Base-by-base conservation (phyloP, 75 land plant genomes). In the Pinus albicaulis region DNA sequence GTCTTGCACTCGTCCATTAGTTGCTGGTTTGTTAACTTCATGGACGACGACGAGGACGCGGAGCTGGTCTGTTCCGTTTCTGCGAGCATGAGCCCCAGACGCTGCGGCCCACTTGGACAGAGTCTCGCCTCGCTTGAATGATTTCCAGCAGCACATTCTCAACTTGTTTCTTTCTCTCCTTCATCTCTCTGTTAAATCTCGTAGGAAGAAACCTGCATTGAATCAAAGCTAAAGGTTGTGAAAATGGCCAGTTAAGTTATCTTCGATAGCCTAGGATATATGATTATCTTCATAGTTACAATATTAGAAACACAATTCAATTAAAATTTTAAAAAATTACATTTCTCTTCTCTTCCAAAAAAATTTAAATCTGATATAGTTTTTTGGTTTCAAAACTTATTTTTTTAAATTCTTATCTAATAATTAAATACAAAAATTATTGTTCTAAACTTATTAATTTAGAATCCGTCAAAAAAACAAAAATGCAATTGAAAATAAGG, bases 1-100 rank as follows among this genome's bases (percentile, higher is more conserved):
- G 98, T 95, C 82, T 92, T 95, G 85, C 95, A 94, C 57, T 92
- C 91, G 65, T 97, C 99, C 84, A 97, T 90, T 7, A 97, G 73
- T 56, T 85, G 58, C 76, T 90, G 84, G 15, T 71, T 85, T 59
- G 65, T 81, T 22, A 84, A 53, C 61, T 22, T 22, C 23, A 5
- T 22, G 20, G 4, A 57, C 14, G 14, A n/a, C n/a, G n/a, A n/a
- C n/a, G n/a, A 5, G 31, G 56, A 60, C n/a, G 72, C 65, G 80
- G 69, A 81, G 87, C 77, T 98, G 91, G 81, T 57, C 3, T 76
- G 82, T 41, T 59, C 61, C 3, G 31, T 60, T 56, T 78, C 73
- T 4, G 88, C 65, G 17, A 98, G 84, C 61, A 98, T 82, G 78
- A 90, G 61, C 0, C 98, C 99, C 11, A 98, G 77, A 64, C 62